These are phyloP conservation scores for Mortierella sp. DNA, from an alignment of 371 early-diverging fungal species.

Conservation along the genomic window DNA sequence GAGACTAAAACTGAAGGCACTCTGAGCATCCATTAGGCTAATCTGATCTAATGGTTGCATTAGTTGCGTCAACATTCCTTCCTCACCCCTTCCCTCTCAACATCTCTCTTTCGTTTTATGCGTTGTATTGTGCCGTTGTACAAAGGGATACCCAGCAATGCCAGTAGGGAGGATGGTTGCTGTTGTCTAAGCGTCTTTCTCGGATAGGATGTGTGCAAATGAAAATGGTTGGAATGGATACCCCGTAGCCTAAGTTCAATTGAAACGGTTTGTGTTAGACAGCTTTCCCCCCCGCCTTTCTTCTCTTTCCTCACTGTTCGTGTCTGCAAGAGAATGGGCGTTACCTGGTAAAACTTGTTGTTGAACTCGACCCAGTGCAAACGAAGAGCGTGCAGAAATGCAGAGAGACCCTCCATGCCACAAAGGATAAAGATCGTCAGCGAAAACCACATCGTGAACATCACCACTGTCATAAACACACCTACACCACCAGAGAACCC, in stretches of 20 bases:
- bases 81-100: no score
- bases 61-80: slow-evolving; percentile 50
- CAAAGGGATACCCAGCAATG: no score
- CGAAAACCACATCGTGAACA: slow-evolving; percentile 86
- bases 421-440: slow-evolving; percentile 88
- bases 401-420: slow-evolving; percentile 98
- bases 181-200: slow-evolving; percentile 24
- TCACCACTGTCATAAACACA: slow-evolving; percentile 62
- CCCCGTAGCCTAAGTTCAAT: slow-evolving; percentile 70
- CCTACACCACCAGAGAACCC: slow-evolving; percentile 61
- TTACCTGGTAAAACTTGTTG: slow-evolving; percentile 92
- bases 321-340: not conserved
- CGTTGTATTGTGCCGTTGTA: no score
- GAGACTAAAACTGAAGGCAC: slow-evolving; percentile 53
- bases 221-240: slow-evolving; percentile 87
- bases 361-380: slow-evolving; percentile 99
- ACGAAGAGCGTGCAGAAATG: slow-evolving; percentile 99
- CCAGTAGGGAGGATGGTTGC: no score
- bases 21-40: slow-evolving; percentile 45
- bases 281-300: not conserved
- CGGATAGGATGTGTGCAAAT: slow-evolving; percentile 53
- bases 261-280: not conserved
- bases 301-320: not conserved
- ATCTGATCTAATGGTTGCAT: slow-evolving; percentile 40
- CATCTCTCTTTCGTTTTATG: not conserved